Evolutionary conservation across 176 grass and related monocot species (phyloP), one percentile per base, ranked within the genome.

Genomic region (Aegilops sharonensis): DNA sequence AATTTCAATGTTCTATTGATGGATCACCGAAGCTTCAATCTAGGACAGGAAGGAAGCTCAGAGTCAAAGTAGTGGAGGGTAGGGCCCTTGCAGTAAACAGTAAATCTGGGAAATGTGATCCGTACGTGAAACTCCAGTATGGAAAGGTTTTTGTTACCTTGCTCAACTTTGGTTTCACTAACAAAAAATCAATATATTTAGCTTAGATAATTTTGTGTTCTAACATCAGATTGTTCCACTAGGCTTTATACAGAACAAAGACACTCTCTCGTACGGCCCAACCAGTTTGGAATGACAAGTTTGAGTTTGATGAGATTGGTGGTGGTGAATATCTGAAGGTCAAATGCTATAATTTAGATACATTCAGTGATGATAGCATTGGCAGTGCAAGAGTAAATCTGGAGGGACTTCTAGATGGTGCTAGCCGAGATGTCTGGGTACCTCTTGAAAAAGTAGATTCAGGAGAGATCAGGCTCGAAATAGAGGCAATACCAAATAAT

Each of bases 241-340:
- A 99, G 97, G 92, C 92, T 73, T 64, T 94, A 11, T 94, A 99
- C 85, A 90, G 64, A 93, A 96, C 97, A 78, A 99, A 93, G 82
- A 92, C 76, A 0, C 83, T 94, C 60, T 75, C 90, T 48, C 88
- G 88, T 84, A 94, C 94, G 13, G 30, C 50, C 18, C 83, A 74
- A 52, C 97, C 97, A 47, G 79, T 90, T 30, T 99, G 97, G 97
- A 92, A 99, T 39, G 82, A 99, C 40, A 90, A 81, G 18, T 96
- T 99, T 78, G 97, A 99, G 85, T 88, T 96, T 79, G 94, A 99
- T 85, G 97, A 99, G 85, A 93, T 99, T 32, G 77, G 70, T 73
- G 97, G 89, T 30, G 90, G 90, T 75, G 97, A 99, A 83, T 99
- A 86, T 93, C 78, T 99, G 78, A 93, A 94, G 81, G 88, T 99